Base-by-base conservation (phyloP, 768 basidiomycete genomes). In the Tephrocybe sp. region DNA sequence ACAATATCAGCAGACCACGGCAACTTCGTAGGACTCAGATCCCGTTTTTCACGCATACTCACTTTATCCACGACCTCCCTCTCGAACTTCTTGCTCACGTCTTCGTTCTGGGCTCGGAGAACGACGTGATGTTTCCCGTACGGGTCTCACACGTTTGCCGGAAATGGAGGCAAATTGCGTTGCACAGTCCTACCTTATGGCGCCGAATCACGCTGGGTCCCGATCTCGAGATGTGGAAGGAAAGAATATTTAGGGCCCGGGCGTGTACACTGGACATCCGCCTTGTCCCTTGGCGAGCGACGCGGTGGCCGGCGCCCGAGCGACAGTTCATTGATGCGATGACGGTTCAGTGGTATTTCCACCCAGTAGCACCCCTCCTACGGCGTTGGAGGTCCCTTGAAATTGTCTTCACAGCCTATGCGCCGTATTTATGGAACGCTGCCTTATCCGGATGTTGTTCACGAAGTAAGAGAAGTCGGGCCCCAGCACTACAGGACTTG, bases 391-490 rank as follows among this genome's bases (percentile, higher is more conserved):
- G 86, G 43, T 86, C 86, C 11, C 73, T 90, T 14, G 71, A 80
- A 46, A 75, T 88, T 40, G 67, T 65, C 15, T 83, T 88, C 64
- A 54, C 68, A 32, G 70, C 75, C 14, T 81, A 83, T 48, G 72
- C 78, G 3, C 85, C 85, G 1, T 83, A 79, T 62, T 70, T 88
- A n/a, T 86, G 83, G 81, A 85, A 83, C 45, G 80, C 83, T 11
- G 76, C 84, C 18, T 72, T 88, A 34, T 81, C 83, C 3, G 74
- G 71, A 20, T 76, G 76, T 53, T 84, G 79, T 59, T 70, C 68
- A 8, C 65, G 67, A 20, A 59, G 56, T 20, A 54, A 59, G 43
- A 51, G 70, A 21, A 61, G 68, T 6, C 66, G 72, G 42, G 82
- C 75, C 0, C 68, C 64, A 11, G 45, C 62, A 45, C 68, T 89